Evolutionary conservation across 148 eudicot genomes (phyloP), one percentile per base, ranked within the genome.

Genomic region (Rhododendron kiyosumense): DNA sequence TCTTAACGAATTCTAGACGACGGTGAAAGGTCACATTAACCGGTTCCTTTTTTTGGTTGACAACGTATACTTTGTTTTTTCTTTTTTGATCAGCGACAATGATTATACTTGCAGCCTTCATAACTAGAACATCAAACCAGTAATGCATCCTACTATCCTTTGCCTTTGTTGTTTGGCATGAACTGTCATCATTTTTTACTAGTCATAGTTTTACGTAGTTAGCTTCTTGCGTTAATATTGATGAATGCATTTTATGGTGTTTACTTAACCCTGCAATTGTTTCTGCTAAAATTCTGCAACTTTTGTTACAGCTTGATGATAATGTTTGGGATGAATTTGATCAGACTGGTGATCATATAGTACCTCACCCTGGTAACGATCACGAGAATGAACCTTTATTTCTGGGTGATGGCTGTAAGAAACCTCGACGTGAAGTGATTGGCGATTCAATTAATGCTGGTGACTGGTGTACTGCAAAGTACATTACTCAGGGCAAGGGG

Each of bases 231-330:
- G 48, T 83, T 84, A 49, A 22, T 74, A 30, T 34, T 32, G 46
- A 22, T 85, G 59, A 36, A 81, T 5, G 51, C 34, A 81, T 77
- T 77, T 49, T 82, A 52, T 30, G 88, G 71, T 59, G 81, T 71
- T 81, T 41, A 43, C 54, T 18, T 41, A 34, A 32, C 18, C 75
- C 12, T 81, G 81, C 75, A 57, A 71, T 82, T 78, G 87, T 89
- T 81, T 78, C 84, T 81, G 80, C 88, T 88, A 89, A 89, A 81
- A 45, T 75, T 89, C 36, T 87, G 81, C 81, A 61, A 88, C 86
- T 88, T 84, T 57, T 89, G 85, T 89, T 90, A 81, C 97, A 96
- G 99, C 87, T 96, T 84, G 96, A 93, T 89, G 96, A 95, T 91
- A 92, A 89, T 71, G 91, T 87, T 76, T 94, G 98, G 98, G 92